Percentiles rank a stretch among this genome's conserved stretches.
These are phyloP conservation scores for Phtheirospermum japonicum DNA, from an alignment of 257 asterid genomes.

Conservation along the genomic window DNA sequence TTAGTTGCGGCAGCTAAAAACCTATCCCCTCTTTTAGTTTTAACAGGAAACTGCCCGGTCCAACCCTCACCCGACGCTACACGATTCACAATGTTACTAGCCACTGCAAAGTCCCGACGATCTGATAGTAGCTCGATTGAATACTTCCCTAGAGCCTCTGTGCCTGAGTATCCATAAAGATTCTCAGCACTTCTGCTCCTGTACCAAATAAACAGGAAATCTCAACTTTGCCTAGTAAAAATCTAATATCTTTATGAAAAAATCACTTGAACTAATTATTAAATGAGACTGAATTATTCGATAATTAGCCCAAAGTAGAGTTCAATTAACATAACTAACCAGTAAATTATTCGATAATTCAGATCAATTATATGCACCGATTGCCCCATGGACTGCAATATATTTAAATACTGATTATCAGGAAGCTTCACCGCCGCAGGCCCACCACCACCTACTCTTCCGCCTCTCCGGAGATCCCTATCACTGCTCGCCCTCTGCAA, in stretches of 20 bases:
- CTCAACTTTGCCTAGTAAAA: background rate
- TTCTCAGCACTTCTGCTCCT: slow-evolving; percentile 87
- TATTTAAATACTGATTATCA: slow-evolving; percentile 77
- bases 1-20: slow-evolving; percentile 61
- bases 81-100: slow-evolving; percentile 49
- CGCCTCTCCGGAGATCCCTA: slow-evolving; percentile 26
- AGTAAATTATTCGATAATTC: slow-evolving; percentile 42
- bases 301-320: too few relatives aligned
- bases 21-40: slow-evolving; percentile 64
- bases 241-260: background rate
- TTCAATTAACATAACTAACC: background rate
- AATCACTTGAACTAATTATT: too few relatives aligned
- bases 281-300: too few relatives aligned
- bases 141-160: slow-evolving; percentile 73
- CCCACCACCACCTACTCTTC: slow-evolving; percentile 33
- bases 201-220: slow-evolving; percentile 18
- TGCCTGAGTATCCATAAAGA: slow-evolving; percentile 69
- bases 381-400: slow-evolving; percentile 96
- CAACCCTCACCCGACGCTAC: slow-evolving; percentile 72
- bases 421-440: slow-evolving; percentile 62
- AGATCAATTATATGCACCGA: slow-evolving; percentile 82
- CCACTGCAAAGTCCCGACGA: slow-evolving; percentile 45
- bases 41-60: slow-evolving; percentile 89
- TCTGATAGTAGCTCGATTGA: slow-evolving; percentile 62
- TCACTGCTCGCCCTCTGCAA: slow-evolving; percentile 70